Conservation (phyloP, 73 alveolate species). For the Blepharisma stoltei region DNA sequence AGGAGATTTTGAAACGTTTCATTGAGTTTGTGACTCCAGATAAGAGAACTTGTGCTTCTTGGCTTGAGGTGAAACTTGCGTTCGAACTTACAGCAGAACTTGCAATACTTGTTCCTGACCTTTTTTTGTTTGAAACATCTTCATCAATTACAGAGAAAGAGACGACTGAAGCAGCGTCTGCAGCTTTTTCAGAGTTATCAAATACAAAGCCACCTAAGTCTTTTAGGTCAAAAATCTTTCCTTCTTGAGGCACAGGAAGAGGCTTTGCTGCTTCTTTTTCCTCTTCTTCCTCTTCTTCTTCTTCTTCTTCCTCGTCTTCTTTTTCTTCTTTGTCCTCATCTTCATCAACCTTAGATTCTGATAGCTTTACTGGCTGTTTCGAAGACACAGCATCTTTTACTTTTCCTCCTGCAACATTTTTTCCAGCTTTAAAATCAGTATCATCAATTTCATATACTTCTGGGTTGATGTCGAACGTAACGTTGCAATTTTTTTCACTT, state of each 20-base stretch:
- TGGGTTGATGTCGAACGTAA: slow-evolving; percentile 6
- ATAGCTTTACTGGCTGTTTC: not conserved
- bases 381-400: slow-evolving; percentile 20
- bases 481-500: not conserved
- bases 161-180: not conserved
- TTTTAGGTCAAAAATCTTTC: not conserved
- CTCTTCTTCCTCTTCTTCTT: not conserved
- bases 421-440: slow-evolving; percentile 18
- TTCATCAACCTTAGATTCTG: not conserved
- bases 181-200: not conserved
- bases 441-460: not conserved
- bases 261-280: not conserved
- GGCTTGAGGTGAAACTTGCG: not conserved
- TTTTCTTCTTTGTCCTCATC: not conserved
- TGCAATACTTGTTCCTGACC: slow-evolving; percentile 11
- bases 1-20: slow-evolving; percentile 10
- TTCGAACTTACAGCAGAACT: not conserved
- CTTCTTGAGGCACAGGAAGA: not conserved
- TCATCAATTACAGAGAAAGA: not conserved
- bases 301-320: not conserved
- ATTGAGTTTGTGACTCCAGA: slow-evolving; percentile 1
- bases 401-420: not conserved
- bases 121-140: not conserved
- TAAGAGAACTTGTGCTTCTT: not conserved
- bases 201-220: not conserved